A percentile compares a stretch with the other conserved stretches of the same genome.
These are phyloP conservation scores for Misopates orontium DNA, from an alignment of 257 asterid genomes.

Conservation along the genomic window DNA sequence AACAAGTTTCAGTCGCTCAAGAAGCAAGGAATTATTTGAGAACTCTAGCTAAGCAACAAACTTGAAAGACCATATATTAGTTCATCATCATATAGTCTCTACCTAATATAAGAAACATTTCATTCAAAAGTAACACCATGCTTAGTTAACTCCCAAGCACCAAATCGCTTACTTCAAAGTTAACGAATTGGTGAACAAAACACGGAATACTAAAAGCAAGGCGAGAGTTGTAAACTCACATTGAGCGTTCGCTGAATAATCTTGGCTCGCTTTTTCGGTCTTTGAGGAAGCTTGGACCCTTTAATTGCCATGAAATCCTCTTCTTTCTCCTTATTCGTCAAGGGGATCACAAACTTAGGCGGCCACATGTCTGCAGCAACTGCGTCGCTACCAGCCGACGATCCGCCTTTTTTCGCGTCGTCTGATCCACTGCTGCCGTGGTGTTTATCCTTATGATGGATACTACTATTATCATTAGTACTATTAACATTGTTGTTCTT, in stretches of 20 bases:
- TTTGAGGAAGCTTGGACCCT: slow-evolving; percentile 92
- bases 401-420: slow-evolving; percentile 62
- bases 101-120: neutral
- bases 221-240: slow-evolving; percentile 46
- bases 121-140: no score
- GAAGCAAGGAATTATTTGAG: neutral
- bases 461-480: no score
- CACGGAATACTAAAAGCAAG: no score
- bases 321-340: slow-evolving; percentile 91
- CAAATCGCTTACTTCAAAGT: no score
- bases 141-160: no score
- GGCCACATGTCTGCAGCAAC: slow-evolving; percentile 68
- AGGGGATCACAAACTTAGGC: slow-evolving; percentile 76
- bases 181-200: no score
- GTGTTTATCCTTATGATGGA: slow-evolving; percentile 35
- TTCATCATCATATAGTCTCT: neutral
- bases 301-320: slow-evolving; percentile 87
- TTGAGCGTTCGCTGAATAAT: slow-evolving; percentile 83
- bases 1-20: slow-evolving; percentile 7
- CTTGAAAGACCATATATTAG: slow-evolving; percentile 6
- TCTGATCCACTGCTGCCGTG: slow-evolving; percentile 41
- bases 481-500: no score
- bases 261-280: slow-evolving; percentile 93
- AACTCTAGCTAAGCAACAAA: slow-evolving; percentile 8
- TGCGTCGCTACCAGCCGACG: slow-evolving; percentile 65